Percentiles rank a stretch among this genome's conserved stretches.
Conservation (phyloP, 208 protist species). For the Novymonas esmeraldas region DNA sequence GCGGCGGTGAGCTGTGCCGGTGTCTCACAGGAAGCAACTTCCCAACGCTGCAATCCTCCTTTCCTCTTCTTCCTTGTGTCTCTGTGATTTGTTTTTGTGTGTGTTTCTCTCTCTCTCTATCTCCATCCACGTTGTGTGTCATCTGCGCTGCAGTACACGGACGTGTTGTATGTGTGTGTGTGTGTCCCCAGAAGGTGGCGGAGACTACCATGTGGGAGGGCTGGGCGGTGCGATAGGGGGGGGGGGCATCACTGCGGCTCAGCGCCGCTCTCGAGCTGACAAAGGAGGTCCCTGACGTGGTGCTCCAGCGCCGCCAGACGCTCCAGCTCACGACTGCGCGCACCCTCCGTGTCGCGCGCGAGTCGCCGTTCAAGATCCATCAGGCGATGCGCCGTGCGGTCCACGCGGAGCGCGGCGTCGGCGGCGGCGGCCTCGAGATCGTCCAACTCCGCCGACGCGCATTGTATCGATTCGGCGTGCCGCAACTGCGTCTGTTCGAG, state of each 20-base stretch:
- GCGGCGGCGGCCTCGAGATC: neutral
- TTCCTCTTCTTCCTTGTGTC: too few species aligned
- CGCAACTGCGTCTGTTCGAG: neutral
- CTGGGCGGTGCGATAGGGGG: neutral
- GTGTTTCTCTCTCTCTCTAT: too few species aligned
- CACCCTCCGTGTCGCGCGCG: neutral
- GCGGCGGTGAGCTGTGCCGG: too few species aligned
- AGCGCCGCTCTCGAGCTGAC: neutral
- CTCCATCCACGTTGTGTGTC: too few species aligned
- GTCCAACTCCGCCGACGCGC: neutral
- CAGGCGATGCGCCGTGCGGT: conserved; percentile 1
- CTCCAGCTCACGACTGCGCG: neutral
- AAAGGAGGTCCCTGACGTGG: neutral
- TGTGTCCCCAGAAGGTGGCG: too few species aligned
- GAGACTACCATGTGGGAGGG: too few species aligned
- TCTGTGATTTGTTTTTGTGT: too few species aligned
- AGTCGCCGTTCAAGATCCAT: neutral
- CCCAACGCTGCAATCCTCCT: too few species aligned
- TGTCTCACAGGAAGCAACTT: too few species aligned
- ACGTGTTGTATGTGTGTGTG: too few species aligned
- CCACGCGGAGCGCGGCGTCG: neutral
- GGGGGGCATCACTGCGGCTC: neutral
- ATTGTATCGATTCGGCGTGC: neutral
- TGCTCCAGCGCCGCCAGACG: conserved; percentile 6
- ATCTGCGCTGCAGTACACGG: too few species aligned